Base-by-base conservation (phyloP, 1,139 yeast species). In the Debaryomyces psychrophilus region DNA sequence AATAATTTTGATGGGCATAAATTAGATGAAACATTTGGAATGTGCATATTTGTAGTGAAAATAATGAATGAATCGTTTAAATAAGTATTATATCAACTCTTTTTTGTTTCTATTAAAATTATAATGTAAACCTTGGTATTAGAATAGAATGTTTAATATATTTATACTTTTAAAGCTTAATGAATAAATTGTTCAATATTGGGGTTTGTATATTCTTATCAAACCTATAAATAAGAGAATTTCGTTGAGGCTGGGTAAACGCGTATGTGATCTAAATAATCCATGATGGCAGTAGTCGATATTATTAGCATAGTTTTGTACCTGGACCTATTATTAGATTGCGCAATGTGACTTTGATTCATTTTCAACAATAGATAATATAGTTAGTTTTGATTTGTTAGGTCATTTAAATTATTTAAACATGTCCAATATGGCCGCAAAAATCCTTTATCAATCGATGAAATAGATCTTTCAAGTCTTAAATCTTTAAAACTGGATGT, bases 391-490 rank as follows among this genome's bases (percentile, higher is more conserved):
- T 33, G 25, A 9, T 33, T 7, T 2, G 23, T 18, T 18, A 48
- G 37, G 20, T 44, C 49, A 26, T 45, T 40, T 25, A 52, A 37
- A 17, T 39, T 40, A 31, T 28, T 47, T 8, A 37, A 27, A 36
- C 50, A 42, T 7, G 49, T 47, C 54, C 55, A 52, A 31, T 52
- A 51, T 5, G 54, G 49, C 29, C 48, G 46, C 22, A 39, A 29
- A 8, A 44, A 28, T 7, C 43, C 38, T 5, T 35, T 22, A 31
- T 37, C 36, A 4, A 31, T 46, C 28, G 31, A 41, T 44, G 31
- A 38, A 31, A 36, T 29, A 29, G 37, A 22, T 25, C 33, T 37
- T 29, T 43, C 43, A 3, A 47, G 27, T 29, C 47, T 45, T 20
- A 49, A n/a, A 11, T 34, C 43, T 17, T 17, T 36, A 15, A 45